A percentile compares a stretch with the other conserved stretches of the same genome.
Conservation (phyloP, 176 grass and related monocot species). For the Raddia distichophylla region DNA sequence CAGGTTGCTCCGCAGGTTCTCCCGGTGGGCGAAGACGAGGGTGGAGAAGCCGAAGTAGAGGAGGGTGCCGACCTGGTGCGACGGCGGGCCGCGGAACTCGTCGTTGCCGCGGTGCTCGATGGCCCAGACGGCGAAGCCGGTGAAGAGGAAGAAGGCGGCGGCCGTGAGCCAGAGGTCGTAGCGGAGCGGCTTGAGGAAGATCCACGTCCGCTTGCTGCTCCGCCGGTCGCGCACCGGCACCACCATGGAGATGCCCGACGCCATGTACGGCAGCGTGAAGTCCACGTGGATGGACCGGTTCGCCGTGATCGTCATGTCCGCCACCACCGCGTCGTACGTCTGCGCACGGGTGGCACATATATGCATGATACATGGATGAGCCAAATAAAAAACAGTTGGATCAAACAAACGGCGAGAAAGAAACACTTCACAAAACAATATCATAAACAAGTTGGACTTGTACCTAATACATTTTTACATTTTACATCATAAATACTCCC, state of each 20-base stretch:
- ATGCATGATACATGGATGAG: too few species aligned
- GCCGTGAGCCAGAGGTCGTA: constrained; percentile 65
- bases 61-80: constrained; percentile 57
- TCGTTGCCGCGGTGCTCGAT: constrained; percentile 73
- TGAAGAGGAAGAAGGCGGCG: constrained; percentile 62
- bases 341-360: not conserved
- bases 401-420: not conserved
- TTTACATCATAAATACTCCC: too few species aligned
- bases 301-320: constrained; percentile 67
- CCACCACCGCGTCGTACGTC: constrained; percentile 73
- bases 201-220: constrained; percentile 51
- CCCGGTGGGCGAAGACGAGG: constrained; percentile 64
- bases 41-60: constrained; percentile 77
- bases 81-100: constrained; percentile 51
- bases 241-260: constrained; percentile 61
- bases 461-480: too few species aligned
- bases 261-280: constrained; percentile 70
- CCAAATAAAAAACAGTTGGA: not conserved
- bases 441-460: too few species aligned
- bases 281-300: constrained; percentile 55
- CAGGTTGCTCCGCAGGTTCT: constrained; percentile 61
- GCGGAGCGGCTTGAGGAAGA: constrained; percentile 70
- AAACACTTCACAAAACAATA: too few species aligned
- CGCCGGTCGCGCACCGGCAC: constrained; percentile 48
- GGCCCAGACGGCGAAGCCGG: constrained; percentile 66